Conservation (phyloP, 192 early-diverging fungal genomes). For the Coemansia aciculifera region DNA sequence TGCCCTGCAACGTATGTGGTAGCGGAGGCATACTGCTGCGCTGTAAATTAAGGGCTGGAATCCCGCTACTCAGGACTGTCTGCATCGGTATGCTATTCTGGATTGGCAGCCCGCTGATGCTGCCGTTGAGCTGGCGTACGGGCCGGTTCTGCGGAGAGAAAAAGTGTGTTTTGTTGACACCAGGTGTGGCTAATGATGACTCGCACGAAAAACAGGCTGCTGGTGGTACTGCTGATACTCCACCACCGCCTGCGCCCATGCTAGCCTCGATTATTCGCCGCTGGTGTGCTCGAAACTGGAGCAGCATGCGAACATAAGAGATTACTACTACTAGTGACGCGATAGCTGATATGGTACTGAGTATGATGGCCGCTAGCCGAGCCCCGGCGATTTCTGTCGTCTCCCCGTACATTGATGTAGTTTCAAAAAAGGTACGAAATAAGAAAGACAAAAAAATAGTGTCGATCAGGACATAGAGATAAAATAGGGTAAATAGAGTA, state of each 20-base stretch:
- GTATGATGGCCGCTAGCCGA: constrained; percentile 35
- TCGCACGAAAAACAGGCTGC: constrained; percentile 45
- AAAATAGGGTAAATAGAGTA: neutral
- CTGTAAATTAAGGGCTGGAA: neutral
- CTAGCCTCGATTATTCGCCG: constrained; percentile 34
- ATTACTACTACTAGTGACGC: constrained; percentile 37
- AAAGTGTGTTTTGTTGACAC: constrained; percentile 22
- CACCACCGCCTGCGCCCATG: constrained; percentile 8
- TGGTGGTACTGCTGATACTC: neutral
- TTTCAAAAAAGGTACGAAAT: neutral
- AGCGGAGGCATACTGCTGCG: constrained; percentile 35
- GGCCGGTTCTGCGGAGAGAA: constrained; percentile 13
- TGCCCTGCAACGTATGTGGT: constrained; percentile 1
- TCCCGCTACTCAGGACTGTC: neutral
- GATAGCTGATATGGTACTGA: constrained; percentile 38
- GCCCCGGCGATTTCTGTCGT: constrained; percentile 20
- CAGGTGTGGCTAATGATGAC: constrained; percentile 37
- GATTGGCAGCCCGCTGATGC: neutral
- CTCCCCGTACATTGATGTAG: neutral
- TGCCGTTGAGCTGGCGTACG: constrained; percentile 1
- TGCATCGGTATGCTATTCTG: neutral
- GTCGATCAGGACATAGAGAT: neutral
- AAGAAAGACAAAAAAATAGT: neutral
- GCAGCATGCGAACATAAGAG: constrained; percentile 34
- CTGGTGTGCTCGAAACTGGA: constrained; percentile 40